Base-by-base conservation (phyloP, 805 yeast genomes). In the Blastobotrys americana region DNA sequence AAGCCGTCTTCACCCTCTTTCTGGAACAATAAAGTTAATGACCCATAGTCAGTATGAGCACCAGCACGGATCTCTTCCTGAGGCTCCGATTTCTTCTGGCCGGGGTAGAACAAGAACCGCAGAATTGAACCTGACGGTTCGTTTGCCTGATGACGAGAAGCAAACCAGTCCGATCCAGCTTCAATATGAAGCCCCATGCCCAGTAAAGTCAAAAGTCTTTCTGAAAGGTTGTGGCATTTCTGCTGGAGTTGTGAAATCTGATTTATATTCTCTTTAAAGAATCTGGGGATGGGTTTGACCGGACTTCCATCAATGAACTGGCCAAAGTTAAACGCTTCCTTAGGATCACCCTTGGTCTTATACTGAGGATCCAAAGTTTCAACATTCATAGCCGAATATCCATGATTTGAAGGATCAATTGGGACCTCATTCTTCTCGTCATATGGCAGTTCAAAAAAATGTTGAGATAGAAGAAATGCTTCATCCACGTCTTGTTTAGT, bases 41-140 rank as follows among this genome's bases (percentile, higher is more conserved):
- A 73, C 3, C 94, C 94, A 55, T 84, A 84, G 57, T 85, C 94
- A 0, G 94, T 84, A 53, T 85, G 94, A 5, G 94, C 93, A 35
- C 94, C 95, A 3, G 93, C 93, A 43, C 86, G 69, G 39, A 81
- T 72, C 18, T 69, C 74, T 19, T 76, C 72, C 47, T 77, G 78
- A 5, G 78, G 76, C 42, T 64, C 70, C 10, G 55, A 48, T 34
- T 59, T 51, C 44, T 69, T 68, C 43, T 72, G 78, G 8, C 80
- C 73, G 1, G 93, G 94, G 56, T 84, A 84, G 55, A 78, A 85
- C 37, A 84, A 65, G 55, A 85, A 68, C 56, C 95, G 67, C 56
- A 85, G 73, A 0, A 85, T 74, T 2, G 85, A 69, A 10, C 88
- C 87, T 19, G 82, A 76, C 5, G 38, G 41, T 41, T 71, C 67